These are phyloP conservation scores for Henckelia pumila DNA, from an alignment of 257 asterid genomes.

Conservation along the genomic window DNA sequence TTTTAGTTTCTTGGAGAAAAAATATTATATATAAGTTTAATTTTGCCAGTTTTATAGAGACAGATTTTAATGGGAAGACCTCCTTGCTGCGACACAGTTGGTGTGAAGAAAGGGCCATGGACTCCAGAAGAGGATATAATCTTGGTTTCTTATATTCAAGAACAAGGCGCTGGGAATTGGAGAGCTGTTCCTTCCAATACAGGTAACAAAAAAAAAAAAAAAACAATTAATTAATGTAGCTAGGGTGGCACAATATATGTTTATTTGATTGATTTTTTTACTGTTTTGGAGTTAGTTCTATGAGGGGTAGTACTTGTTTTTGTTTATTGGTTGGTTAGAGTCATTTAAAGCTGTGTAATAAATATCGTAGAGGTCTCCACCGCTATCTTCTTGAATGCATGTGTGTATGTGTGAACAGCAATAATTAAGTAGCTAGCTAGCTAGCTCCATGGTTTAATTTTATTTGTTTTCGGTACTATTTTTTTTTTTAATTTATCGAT, in stretches of 20 bases:
- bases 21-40: background rate
- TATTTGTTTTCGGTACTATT: no score
- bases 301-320: background rate
- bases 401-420: background rate
- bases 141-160: conserved; percentile 78
- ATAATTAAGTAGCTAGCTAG: no score
- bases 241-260: background rate
- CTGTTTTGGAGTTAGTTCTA: background rate
- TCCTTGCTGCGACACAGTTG: conserved; percentile 75
- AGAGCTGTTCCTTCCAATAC: conserved; percentile 71
- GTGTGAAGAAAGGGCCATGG: conserved; percentile 92
- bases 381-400: conserved; percentile 27
- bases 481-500: no score
- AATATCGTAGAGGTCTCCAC: conserved; percentile 25
- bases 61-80: conserved; percentile 68
- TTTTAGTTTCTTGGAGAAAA: background rate
- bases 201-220: conserved; percentile 33
- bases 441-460: no score
- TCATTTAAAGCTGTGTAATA: conserved; percentile 45
- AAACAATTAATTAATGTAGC: background rate
- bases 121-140: conserved; percentile 90
- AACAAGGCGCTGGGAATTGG: conserved; percentile 87
- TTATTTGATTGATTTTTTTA: no score
- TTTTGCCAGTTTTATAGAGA: background rate
- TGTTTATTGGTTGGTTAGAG: conserved; percentile 34